A percentile compares a stretch with the other conserved stretches of the same genome.
These are phyloP conservation scores for Excoecaria agallocha DNA, from an alignment of 345 rosid species.

Conservation along the genomic window DNA sequence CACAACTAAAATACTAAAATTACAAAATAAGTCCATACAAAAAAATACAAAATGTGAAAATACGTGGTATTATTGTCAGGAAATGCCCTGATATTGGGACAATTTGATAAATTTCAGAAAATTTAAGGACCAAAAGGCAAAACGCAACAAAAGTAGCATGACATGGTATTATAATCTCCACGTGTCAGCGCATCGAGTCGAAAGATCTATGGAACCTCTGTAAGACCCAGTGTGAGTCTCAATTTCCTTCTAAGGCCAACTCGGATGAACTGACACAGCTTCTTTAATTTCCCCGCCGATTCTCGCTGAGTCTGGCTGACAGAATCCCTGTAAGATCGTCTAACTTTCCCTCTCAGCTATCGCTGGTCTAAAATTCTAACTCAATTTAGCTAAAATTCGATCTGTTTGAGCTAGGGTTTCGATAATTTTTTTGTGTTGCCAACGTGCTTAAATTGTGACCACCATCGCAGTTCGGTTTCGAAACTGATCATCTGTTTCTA, in stretches of 20 bases:
- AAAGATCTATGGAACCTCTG: conserved; percentile 30
- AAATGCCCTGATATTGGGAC: neutral
- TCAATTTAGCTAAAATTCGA: neutral
- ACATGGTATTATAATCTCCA: conserved; percentile 6
- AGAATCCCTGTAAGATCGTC: conserved; percentile 29
- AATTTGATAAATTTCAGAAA: neutral
- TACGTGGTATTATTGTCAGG: neutral
- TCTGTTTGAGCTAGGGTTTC: conserved; percentile 32
- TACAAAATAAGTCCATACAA: no score
- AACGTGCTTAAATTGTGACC: conserved; percentile 16
- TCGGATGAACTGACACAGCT: conserved; percentile 31
- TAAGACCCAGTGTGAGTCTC: conserved; percentile 38
- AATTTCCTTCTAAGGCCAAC: conserved; percentile 26
- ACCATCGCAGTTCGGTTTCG: neutral
- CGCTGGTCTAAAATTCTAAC: neutral
- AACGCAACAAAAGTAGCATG: neutral
- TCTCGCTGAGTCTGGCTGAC: conserved; percentile 16
- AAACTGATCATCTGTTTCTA: conserved; percentile 12
- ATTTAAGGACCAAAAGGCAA: neutral
- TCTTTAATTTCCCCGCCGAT: conserved; percentile 12
- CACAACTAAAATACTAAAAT: no score
- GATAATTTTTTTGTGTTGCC: conserved; percentile 2
- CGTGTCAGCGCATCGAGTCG: conserved; percentile 37
- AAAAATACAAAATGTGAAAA: no score
- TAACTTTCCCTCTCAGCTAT: neutral